Percentiles rank a stretch among this genome's conserved stretches.
Conservation (phyloP, 2,329 filamentous ascomycete species). For the Neurospora crassa region DNA sequence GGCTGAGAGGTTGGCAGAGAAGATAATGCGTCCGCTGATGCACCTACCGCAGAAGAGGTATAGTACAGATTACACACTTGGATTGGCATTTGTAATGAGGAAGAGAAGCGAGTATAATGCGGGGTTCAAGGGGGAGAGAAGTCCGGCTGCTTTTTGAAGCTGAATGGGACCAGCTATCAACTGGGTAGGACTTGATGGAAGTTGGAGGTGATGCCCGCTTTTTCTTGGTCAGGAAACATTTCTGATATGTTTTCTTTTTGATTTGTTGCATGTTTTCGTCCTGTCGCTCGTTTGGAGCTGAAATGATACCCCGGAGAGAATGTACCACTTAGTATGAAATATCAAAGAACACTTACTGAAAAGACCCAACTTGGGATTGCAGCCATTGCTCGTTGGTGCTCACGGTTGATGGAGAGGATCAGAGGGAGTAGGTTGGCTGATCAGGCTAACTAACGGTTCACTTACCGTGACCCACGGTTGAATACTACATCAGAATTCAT, state of each 20-base stretch:
- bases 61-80: slow-evolving; percentile 32
- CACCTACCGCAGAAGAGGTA: slow-evolving; percentile 24
- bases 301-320: neutral
- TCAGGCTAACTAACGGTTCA: too few relatives aligned
- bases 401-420: too few relatives aligned
- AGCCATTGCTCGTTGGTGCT: too few relatives aligned
- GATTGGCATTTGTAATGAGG: slow-evolving; percentile 33
- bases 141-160: neutral
- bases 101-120: slow-evolving; percentile 31
- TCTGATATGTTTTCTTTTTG: neutral
- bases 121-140: slow-evolving; percentile 23
- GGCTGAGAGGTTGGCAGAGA: slow-evolving; percentile 30
- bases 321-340: neutral
- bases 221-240: neutral
- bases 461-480: too few relatives aligned
- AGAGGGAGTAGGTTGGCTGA: too few relatives aligned
- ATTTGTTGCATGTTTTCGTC: neutral
- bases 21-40: slow-evolving; percentile 31
- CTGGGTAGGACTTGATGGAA: neutral
- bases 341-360: neutral
- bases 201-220: neutral
- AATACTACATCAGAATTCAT: too few relatives aligned
- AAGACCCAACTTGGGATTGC: neutral
- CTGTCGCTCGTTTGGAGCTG: neutral
- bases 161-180: neutral